Base-by-base conservation (phyloP, 345 rosid genomes). In the Isatis tinctoria region DNA sequence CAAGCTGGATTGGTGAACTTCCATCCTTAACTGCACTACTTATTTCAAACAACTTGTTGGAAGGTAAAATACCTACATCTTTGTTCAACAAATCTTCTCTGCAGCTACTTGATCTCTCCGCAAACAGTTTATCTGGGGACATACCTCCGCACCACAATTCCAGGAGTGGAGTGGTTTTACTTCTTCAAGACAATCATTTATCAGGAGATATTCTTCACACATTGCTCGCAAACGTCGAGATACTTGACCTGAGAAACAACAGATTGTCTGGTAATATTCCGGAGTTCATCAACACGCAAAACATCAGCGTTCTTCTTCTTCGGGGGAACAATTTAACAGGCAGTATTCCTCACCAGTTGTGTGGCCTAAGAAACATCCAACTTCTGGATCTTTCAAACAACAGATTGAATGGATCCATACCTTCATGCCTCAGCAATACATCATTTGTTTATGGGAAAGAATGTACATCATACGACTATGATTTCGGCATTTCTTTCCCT, bases 191-290 rank as follows among this genome's bases (percentile, higher is more conserved):
- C 10, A 70, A 70, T 3, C 0, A 30, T 3, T 8, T 70, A 18
- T 28, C 74, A 17, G 62, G 62, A 2, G 3, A 1, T 2, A 49
- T 69, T 5, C 64, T 65, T 11, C 2, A 44, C 10, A 69, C 74
- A 28, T 35, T 58, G 57, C 57, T 69, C 2, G 24, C 0, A 20
- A 44, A 58, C 6, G 44, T 70, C 10, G 8, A 2, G 3, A 3
- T 70, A 8, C 66, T 70, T 44, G 74, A 70, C 35, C 56, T 70
- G 8, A 45, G 74, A 24, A 30, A 32, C 39, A 70, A 70, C 59
- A 70, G 3, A 13, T 30, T 56, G 1, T 56, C n/a, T 2, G 73
- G 73, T 9, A 26, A 41, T 28, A 41, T 69, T 28, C 73, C 74
- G 0, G 24, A 70, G 44, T 58, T 70, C 35, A 6, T 10, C 47